A percentile compares a stretch with the other conserved stretches of the same genome.
Evolutionary conservation across 495 filamentous ascomycete species (phyloP).

Genomic region (Neurospora discreta): DNA sequence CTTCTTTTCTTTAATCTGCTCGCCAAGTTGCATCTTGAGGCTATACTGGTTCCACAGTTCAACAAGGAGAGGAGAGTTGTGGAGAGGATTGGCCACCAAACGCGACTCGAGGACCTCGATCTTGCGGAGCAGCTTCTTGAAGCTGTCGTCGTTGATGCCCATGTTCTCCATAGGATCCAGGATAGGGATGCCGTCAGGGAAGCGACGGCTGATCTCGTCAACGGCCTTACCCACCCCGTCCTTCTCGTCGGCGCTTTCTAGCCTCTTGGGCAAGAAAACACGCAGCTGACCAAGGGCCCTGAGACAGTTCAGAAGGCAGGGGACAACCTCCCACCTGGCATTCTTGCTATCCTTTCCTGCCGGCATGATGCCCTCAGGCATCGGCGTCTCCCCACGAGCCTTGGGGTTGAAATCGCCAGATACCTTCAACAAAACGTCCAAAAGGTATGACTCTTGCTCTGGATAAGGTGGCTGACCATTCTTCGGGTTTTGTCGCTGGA

Average conservation of each 20-base stretch:
- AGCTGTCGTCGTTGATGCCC: constrained; percentile 79
- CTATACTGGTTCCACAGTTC: constrained; percentile 77
- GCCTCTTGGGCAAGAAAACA: constrained; percentile 67
- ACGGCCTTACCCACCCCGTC: constrained; percentile 51
- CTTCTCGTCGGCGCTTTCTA: constrained; percentile 48
- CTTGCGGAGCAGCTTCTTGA: constrained; percentile 89
- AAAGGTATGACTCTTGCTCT: constrained; percentile 61
- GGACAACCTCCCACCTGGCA: constrained; percentile 68
- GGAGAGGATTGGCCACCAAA: constrained; percentile 76
- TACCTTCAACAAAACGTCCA: constrained; percentile 74
- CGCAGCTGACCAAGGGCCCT: constrained; percentile 66
- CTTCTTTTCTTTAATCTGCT: constrained; percentile 75
- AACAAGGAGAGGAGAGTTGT: constrained; percentile 72
- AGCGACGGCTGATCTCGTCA: constrained; percentile 67
- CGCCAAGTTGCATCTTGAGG: constrained; percentile 60
- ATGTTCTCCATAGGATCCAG: constrained; percentile 93
- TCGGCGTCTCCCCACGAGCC: constrained; percentile 16
- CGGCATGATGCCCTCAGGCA: constrained; percentile 26
- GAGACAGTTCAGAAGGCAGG: constrained; percentile 74
- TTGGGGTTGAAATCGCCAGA: constrained; percentile 37
- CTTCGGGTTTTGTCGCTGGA: constrained; percentile 47
- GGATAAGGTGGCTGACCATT: constrained; percentile 49
- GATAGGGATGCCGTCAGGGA: constrained; percentile 83
- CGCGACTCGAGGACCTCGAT: constrained; percentile 94
- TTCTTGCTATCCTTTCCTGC: constrained; percentile 6